A percentile compares a stretch with the other conserved stretches of the same genome.
Conservation (phyloP, 257 asterid species). For the Salvia splendens region DNA sequence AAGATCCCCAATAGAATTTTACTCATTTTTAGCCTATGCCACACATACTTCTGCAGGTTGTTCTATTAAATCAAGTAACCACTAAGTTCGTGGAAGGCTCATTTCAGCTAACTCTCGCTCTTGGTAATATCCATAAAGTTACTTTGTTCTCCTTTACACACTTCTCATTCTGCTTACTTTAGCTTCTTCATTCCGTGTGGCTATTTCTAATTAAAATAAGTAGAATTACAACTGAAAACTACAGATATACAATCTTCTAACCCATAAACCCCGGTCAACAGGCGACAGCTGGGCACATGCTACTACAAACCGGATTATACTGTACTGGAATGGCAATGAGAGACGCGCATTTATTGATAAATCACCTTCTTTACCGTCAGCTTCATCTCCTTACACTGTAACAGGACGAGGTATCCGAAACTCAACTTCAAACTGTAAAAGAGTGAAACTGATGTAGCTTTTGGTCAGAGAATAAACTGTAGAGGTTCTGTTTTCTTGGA, state of each 20-base stretch:
- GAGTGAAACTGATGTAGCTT: constrained; percentile 66
- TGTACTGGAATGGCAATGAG: constrained; percentile 86
- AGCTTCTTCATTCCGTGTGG: not conserved
- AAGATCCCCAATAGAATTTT: constrained; percentile 5
- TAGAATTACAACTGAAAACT: constrained; percentile 11
- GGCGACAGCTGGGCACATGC: constrained; percentile 99
- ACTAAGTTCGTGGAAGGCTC: constrained; percentile 79
- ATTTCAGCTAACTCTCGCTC: constrained; percentile 87
- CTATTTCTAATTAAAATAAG: not conserved
- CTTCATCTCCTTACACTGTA: constrained; percentile 80
- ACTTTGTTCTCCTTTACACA: not conserved
- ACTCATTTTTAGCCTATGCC: constrained; percentile 10
- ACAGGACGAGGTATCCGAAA: constrained; percentile 79
- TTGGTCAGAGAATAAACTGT: constrained; percentile 19
- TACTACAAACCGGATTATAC: constrained; percentile 80
- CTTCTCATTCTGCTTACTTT: not conserved
- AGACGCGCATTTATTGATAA: constrained; percentile 81
- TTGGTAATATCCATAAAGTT: constrained; percentile 54
- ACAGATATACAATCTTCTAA: constrained; percentile 29
- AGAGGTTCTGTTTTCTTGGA: not conserved
- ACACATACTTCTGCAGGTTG: constrained; percentile 58
- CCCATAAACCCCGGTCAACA: constrained; percentile 36
- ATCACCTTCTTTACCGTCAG: constrained; percentile 80
- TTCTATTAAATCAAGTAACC: constrained; percentile 85
- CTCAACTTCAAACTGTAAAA: constrained; percentile 64